A percentile compares a stretch with the other conserved stretches of the same genome.
Evolutionary conservation across 1,139 yeast species (phyloP).

Genomic region (Magnusiomyces ingens): DNA sequence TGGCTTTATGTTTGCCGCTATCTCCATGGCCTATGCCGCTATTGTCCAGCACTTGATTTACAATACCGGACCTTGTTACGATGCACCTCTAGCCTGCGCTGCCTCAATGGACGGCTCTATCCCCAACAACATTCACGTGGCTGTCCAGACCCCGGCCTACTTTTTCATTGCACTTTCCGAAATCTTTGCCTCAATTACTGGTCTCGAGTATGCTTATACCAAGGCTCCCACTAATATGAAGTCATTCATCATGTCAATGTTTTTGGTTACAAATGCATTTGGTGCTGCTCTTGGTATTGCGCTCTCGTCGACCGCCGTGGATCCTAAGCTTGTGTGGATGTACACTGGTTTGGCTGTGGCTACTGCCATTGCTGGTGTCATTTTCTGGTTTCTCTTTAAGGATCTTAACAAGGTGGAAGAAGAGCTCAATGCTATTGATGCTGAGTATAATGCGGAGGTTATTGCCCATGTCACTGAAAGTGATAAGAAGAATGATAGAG

Average conservation of each 20-base stretch:
- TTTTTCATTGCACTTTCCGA: constrained; percentile 56
- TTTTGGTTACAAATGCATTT: constrained; percentile 53
- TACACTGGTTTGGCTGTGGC: constrained; percentile 57
- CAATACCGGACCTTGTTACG: constrained; percentile 70
- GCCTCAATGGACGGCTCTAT: constrained; percentile 32
- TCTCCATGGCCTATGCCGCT: constrained; percentile 75
- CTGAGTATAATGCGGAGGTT: constrained; percentile 28
- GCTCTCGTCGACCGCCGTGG: constrained; percentile 53
- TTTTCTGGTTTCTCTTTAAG: constrained; percentile 57
- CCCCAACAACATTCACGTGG: constrained; percentile 53
- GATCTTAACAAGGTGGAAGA: constrained; percentile 55
- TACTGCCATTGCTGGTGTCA: constrained; percentile 51
- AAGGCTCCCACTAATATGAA: constrained; percentile 63
- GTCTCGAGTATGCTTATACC: constrained; percentile 63
- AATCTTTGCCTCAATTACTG: constrained; percentile 60
- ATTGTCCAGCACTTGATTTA: constrained; percentile 72
- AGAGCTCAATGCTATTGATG: constrained; percentile 52
- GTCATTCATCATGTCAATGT: constrained; percentile 58
- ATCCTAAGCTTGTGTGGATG: constrained; percentile 65
- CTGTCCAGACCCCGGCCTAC: constrained; percentile 59
- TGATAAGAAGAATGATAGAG: no score
- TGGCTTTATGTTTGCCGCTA: constrained; percentile 68
- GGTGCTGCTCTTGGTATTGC: constrained; percentile 74
- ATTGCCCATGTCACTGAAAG: constrained; percentile 20
- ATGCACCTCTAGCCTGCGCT: constrained; percentile 42